Evolutionary conservation across 306 rosid species (phyloP).

Genomic region (Cucumis melo): DNA sequence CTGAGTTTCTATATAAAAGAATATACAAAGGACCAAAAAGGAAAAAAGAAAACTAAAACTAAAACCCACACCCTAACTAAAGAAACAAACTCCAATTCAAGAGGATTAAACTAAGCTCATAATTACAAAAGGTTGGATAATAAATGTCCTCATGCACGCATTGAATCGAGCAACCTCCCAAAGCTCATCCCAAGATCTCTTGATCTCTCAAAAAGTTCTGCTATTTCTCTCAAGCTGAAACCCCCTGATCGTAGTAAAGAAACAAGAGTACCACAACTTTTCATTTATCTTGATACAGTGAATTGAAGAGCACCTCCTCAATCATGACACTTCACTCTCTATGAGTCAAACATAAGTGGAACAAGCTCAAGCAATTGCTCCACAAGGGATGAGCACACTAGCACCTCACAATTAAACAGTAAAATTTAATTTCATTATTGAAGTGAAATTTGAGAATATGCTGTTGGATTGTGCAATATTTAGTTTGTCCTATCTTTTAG

Average conservation of each 20-base stretch:
- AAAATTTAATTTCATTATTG: not conserved
- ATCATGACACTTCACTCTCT: not conserved
- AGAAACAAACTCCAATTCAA: not conserved
- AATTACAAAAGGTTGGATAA: not conserved
- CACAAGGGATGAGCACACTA: not conserved
- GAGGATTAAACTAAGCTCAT: not conserved
- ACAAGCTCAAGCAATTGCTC: not conserved
- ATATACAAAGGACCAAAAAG: too few relatives aligned
- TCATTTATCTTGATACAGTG: not conserved
- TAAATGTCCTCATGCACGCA: not conserved
- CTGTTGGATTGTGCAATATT: not conserved
- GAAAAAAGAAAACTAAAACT: too few relatives aligned
- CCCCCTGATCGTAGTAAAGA: not conserved
- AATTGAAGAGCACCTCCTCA: not conserved
- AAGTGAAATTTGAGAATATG: not conserved
- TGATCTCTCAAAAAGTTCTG: not conserved
- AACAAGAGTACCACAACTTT: too few relatives aligned
- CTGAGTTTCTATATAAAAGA: too few relatives aligned
- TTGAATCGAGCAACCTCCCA: not conserved
- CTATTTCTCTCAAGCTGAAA: not conserved
- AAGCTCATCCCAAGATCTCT: not conserved
- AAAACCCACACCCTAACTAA: not conserved
- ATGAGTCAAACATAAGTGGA: not conserved
- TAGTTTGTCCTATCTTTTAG: not conserved
- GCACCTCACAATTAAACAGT: not conserved